Conservation (phyloP, 164 flowering plant species). For the Protea cynaroides region DNA sequence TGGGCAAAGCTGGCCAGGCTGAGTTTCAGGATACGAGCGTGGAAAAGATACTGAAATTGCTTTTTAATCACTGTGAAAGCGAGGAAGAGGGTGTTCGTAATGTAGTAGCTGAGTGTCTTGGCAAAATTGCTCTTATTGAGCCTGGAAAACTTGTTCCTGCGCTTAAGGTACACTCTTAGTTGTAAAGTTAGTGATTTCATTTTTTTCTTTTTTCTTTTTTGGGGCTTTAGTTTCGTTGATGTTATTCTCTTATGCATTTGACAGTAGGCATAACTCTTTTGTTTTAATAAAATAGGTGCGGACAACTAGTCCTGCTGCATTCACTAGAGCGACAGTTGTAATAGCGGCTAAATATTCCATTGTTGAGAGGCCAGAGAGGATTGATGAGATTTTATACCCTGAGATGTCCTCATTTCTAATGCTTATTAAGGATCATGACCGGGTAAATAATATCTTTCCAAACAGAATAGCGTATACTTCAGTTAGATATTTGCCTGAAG, state of each 20-base stretch:
- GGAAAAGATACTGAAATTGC: constrained; percentile 79
- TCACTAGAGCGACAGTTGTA: constrained; percentile 94
- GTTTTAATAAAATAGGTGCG: constrained; percentile 43
- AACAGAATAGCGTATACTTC: no score
- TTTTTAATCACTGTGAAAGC: constrained; percentile 97
- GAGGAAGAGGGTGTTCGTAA: constrained; percentile 99
- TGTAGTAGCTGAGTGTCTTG: constrained; percentile 99
- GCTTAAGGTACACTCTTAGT: constrained; percentile 59
- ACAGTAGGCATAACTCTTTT: not conserved
- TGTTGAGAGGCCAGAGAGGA: constrained; percentile 94
- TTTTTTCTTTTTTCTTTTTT: no score
- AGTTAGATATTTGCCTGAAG: not conserved
- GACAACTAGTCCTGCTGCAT: constrained; percentile 75
- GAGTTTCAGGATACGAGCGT: constrained; percentile 92
- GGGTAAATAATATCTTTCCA: constrained; percentile 38
- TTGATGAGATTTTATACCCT: constrained; percentile 80
- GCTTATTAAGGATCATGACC: constrained; percentile 88
- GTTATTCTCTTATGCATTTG: no score
- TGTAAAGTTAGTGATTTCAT: not conserved
- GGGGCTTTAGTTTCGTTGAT: no score
- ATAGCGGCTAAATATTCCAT: constrained; percentile 94
- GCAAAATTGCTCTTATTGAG: constrained; percentile 95
- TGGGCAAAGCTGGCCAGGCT: constrained; percentile 55
- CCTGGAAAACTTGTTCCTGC: constrained; percentile 94
- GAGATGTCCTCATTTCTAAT: constrained; percentile 90